phyloP scores from a whole-genome alignment of 306 rosid genomes.

The Glycine soja region DNA sequence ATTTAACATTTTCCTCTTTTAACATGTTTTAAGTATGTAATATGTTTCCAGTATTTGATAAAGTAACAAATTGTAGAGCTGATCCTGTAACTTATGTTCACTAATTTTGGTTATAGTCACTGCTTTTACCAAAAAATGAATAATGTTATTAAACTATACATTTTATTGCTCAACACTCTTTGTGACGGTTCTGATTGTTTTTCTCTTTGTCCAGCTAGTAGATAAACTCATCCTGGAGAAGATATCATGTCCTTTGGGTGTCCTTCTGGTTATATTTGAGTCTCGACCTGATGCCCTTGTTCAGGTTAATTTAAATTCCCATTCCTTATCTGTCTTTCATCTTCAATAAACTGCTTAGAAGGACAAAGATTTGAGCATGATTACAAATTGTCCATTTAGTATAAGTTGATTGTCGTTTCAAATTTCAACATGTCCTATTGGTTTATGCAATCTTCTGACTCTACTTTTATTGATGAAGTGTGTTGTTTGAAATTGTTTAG shows the following conservation, averaged over 20 bases:
- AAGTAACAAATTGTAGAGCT: constrained; percentile 13
- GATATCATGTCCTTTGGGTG: constrained; percentile 80
- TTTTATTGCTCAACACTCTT: constrained; percentile 19
- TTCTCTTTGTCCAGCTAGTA: constrained; percentile 67
- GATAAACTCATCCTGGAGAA: constrained; percentile 81
- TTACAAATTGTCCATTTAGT: constrained; percentile 7
- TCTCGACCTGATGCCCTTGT: constrained; percentile 98
- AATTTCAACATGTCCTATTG: background rate
- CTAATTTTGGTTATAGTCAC: constrained; percentile 14
- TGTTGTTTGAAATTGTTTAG: constrained; percentile 1
- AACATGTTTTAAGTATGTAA: constrained; percentile 1
- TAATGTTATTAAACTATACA: background rate
- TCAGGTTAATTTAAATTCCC: constrained; percentile 63
- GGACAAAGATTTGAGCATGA: constrained; percentile 25
- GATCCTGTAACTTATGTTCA: constrained; percentile 5
- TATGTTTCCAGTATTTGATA: constrained; percentile 15
- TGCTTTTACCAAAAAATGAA: constrained; percentile 14
- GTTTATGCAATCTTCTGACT: constrained; percentile 15
- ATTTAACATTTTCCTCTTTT: background rate
- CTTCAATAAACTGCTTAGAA: constrained; percentile 33
- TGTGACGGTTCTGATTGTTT: constrained; percentile 43
- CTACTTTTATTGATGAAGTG: background rate
- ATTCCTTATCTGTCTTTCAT: constrained; percentile 15
- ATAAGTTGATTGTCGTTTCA: constrained; percentile 15
- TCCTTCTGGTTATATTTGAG: constrained; percentile 81